Evolutionary conservation across 2,329 filamentous ascomycete species (phyloP), one percentile per base, ranked within the genome.

Genomic region (Xylaria sp.): DNA sequence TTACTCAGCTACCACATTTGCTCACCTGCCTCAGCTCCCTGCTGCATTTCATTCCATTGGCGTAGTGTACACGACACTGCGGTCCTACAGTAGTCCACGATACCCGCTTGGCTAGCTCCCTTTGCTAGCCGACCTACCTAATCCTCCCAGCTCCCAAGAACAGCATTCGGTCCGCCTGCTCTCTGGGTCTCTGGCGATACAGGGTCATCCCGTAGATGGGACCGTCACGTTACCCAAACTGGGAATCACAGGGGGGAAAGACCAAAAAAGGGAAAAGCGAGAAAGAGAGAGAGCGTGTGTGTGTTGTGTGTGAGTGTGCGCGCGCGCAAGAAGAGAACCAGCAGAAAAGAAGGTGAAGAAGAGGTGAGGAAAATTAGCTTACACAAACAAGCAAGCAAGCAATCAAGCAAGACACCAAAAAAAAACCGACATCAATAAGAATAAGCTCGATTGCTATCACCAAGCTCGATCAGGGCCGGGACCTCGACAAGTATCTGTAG

Each of bases 1-100:
- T 66, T 66, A 64, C 61, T 66, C 64, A 66, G 64, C 64, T 64
- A 55, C 64, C 49, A 33, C 50, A 57, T 66, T 60, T 56, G 64
- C 55, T 66, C 64, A 66, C 58, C 64, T 64, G 60, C 55, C 59
- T 59, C 59, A 57, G 54, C 51, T 61, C 37, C 37, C 55, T 60
- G 8, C 62, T 58, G 43, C 60, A 28, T 47, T 47, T n/a, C n/a
- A n/a, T n/a, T n/a, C n/a, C 28, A 31, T 31, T 31, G 28, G 28
- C 9, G 45, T 12, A 43, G 6, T 50, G 55, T 58, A 63, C 35
- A 35, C 47, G 49, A 54, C 40, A 43, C 35, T 37, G 19, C 45
- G 9, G 45, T 31, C 28, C 28, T 31, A 31, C 5, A 31, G 28
- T 31, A 31, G 28, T 31, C 9, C 28, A 9, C 28, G 5, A 58